Evolutionary conservation across 106 monocot species (phyloP), one percentile per base, ranked within the genome.

Genomic region (Dendrobium nobile): DNA sequence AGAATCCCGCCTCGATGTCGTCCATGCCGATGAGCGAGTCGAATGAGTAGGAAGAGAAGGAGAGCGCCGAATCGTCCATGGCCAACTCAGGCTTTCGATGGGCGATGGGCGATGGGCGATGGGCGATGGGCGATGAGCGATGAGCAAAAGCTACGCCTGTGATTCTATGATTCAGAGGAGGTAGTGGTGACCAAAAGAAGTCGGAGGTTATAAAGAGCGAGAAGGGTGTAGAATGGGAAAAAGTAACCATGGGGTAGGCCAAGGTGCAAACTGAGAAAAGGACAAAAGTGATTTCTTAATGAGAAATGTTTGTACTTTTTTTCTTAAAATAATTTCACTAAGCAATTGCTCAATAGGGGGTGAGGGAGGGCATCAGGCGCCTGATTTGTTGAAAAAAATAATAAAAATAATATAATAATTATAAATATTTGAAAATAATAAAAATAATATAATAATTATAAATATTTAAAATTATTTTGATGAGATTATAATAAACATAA

Each of bases 1-100:
- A 26, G 40, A 72, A 72, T 33, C 72, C 72, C 72, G 17, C 72
- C 31, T 72, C 72, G 72, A 72, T 28, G 72, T 72, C 67, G 8
- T 67, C 67, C 67, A 67, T 31, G 67, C 67, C 67, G 67, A 27
- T 24, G 8, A 67, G 27, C 11, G 67, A 67, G 27, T 31, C 24
- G 9, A 26, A 67, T 67, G 67, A 67, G 27, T 24, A 28, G 27
- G 67, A 31, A 27, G 67, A 31, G 27, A 31, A 67, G 28, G 27
- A 28, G 28, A 67, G 67, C 5, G 67, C 4, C 27, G 67, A 67
- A 13, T 7, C 28, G 1, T 72, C 72, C 72, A 72, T 72, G 72
- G 72, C 15, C 33, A 37, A 27, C 72, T 40, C 4, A 4, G 13
- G 37, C 17, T 40, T 72, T 72, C 26, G 22, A 65, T 24, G 64